These are phyloP conservation scores for Sarocladiaceae sp. DNA, from an alignment of 2,329 filamentous ascomycete genomes.

Conservation along the genomic window DNA sequence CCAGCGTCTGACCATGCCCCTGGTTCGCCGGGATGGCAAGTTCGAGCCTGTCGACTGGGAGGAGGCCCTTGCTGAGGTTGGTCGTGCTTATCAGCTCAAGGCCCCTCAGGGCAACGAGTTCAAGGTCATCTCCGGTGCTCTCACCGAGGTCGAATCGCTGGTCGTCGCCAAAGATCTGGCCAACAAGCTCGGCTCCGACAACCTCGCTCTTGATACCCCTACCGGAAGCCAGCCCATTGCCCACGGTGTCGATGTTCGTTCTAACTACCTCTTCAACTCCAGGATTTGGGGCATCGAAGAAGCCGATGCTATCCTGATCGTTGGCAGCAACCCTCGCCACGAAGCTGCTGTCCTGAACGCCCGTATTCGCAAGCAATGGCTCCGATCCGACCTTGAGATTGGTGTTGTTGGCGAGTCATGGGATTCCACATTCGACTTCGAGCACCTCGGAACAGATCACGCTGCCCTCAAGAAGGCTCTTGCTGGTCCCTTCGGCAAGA, in stretches of 20 bases:
- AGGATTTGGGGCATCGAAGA: slow-evolving; percentile 91
- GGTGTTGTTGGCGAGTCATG: slow-evolving; percentile 88
- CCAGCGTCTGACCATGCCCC: slow-evolving; percentile 86
- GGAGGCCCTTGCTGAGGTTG: slow-evolving; percentile 85
- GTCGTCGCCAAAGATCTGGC: slow-evolving; percentile 96
- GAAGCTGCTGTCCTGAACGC: slow-evolving; percentile 95
- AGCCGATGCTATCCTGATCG: slow-evolving; percentile 83
- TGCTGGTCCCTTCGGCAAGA: slow-evolving; percentile 86
- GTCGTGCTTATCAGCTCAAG: slow-evolving; percentile 72
- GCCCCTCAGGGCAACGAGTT: slow-evolving; percentile 89
- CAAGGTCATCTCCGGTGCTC: slow-evolving; percentile 87
- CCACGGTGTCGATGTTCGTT: slow-evolving; percentile 88
- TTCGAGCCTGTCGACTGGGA: slow-evolving; percentile 95
- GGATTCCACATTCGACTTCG: slow-evolving; percentile 91
- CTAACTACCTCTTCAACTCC: slow-evolving; percentile 97
- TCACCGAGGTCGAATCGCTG: slow-evolving; percentile 87
- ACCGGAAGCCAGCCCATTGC: slow-evolving; percentile 78
- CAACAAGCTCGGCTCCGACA: slow-evolving; percentile 95
- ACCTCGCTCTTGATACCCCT: slow-evolving; percentile 87
- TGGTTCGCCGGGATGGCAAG: slow-evolving; percentile 83
- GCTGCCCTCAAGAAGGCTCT: slow-evolving; percentile 81
- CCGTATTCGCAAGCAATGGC: slow-evolving; percentile 95
- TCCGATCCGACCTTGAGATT: slow-evolving; percentile 90
- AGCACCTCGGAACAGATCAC: slow-evolving; percentile 79
- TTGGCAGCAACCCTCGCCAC: slow-evolving; percentile 92